These are phyloP conservation scores for Aspergillus sp. DNA, from an alignment of 2,329 filamentous ascomycete genomes.

Conservation along the genomic window DNA sequence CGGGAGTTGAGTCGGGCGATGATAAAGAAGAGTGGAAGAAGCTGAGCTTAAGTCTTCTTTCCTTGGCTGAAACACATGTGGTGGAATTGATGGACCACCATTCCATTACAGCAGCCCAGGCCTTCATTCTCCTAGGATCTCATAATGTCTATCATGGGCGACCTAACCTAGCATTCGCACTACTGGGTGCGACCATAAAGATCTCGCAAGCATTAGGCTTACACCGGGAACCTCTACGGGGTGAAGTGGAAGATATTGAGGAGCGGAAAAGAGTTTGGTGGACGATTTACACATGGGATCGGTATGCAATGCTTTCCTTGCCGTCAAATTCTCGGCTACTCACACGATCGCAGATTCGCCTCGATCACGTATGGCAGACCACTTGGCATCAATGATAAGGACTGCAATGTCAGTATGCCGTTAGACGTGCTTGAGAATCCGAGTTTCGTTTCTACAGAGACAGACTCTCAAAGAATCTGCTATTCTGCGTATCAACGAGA, in stretches of 20 bases:
- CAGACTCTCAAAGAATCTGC: constrained; percentile 5
- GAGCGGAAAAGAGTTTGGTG: constrained; percentile 39
- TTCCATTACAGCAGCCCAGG: constrained; percentile 34
- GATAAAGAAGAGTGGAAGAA: constrained; percentile 8
- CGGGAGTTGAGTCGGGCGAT: constrained; percentile 8
- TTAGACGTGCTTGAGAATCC: constrained; percentile 28
- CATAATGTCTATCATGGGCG: constrained; percentile 40
- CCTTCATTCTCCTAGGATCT: constrained; percentile 36
- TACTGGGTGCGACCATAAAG: constrained; percentile 35
- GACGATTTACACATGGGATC: constrained; percentile 41
- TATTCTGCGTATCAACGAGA: constrained; percentile 21
- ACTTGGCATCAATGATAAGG: constrained; percentile 39
- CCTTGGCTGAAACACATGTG: constrained; percentile 27
- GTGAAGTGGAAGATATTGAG: constrained; percentile 21
- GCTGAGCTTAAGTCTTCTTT: constrained; percentile 12
- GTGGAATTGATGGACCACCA: constrained; percentile 39
- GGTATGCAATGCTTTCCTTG: too few relatives aligned
- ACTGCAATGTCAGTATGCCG: constrained; percentile 33
- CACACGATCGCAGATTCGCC: constrained; percentile 21
- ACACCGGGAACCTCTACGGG: constrained; percentile 23
- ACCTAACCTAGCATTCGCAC: constrained; percentile 35
- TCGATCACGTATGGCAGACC: constrained; percentile 39
- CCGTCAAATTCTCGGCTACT: too few relatives aligned
- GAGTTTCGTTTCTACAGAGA: constrained; percentile 12
- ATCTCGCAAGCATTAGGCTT: constrained; percentile 31